phyloP scores from a whole-genome alignment of 2,329 filamentous ascomycete genomes.

The Monosporascus cannonballus region DNA sequence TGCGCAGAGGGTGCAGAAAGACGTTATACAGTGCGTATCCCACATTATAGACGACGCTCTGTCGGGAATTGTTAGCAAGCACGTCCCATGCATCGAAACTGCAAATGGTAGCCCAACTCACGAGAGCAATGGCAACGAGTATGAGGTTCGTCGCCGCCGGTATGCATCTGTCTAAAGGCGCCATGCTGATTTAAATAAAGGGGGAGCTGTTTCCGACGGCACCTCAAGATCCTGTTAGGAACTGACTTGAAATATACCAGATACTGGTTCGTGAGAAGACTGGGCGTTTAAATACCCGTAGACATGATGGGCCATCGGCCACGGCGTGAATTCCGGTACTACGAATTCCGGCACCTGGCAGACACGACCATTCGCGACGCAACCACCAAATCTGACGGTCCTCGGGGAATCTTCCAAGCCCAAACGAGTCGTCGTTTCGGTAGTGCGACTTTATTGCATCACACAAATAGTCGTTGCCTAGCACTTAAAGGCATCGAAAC shows the following conservation, averaged over 20 bases:
- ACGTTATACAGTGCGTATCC: background rate
- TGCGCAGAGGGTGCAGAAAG: constrained; percentile 1
- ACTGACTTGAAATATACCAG: too few relatives aligned
- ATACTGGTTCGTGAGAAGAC: too few relatives aligned
- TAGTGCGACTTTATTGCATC: background rate
- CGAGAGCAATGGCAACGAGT: background rate
- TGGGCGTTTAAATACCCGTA: too few relatives aligned
- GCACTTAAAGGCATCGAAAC: background rate
- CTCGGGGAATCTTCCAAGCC: background rate
- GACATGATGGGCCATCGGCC: too few relatives aligned
- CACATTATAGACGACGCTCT: background rate
- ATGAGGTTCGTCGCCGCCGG: background rate
- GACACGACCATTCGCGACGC: too few relatives aligned
- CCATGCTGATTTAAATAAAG: background rate
- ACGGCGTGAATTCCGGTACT: too few relatives aligned
- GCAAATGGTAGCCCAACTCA: background rate
- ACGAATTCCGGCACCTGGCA: too few relatives aligned
- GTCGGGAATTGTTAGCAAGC: background rate
- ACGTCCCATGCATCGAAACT: background rate
- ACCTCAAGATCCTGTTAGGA: too few relatives aligned
- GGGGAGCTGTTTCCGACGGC: background rate
- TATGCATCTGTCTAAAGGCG: background rate
- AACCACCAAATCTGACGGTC: too few relatives aligned
- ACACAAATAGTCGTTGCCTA: background rate
- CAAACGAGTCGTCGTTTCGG: too few relatives aligned